These are phyloP conservation scores for Pestalotiopsis fici DNA, from an alignment of 2,329 filamentous ascomycete species.

Conservation along the genomic window DNA sequence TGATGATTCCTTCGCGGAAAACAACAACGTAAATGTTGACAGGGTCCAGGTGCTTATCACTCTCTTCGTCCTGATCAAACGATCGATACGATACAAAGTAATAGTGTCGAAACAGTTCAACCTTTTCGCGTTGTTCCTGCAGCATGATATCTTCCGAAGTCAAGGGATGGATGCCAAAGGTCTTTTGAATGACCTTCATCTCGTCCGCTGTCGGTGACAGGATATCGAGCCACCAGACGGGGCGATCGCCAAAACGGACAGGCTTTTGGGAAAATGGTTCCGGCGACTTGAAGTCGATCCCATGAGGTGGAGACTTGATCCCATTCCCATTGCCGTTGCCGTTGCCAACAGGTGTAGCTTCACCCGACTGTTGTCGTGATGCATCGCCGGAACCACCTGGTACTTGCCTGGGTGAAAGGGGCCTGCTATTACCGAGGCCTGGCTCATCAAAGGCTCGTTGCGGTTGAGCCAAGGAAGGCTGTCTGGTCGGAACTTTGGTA, in stretches of 20 bases:
- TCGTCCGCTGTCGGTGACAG: constrained; percentile 88
- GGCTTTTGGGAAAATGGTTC: constrained; percentile 29
- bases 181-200: constrained; percentile 90
- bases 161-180: constrained; percentile 93
- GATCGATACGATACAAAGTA: constrained; percentile 99
- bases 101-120: constrained; percentile 95
- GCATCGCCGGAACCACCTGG: constrained; percentile 19
- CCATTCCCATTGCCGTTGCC: background rate
- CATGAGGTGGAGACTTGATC: constrained; percentile 13
- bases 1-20: constrained; percentile 92
- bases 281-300: constrained; percentile 25
- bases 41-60: constrained; percentile 87
- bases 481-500: constrained; percentile 45
- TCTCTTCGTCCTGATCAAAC: constrained; percentile 91
- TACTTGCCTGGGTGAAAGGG: constrained; percentile 26
- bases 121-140: constrained; percentile 96
- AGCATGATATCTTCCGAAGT: constrained; percentile 97
- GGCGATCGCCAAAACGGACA: constrained; percentile 71
- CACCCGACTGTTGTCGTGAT: constrained; percentile 12
- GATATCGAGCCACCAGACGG: constrained; percentile 96
- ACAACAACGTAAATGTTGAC: constrained; percentile 98
- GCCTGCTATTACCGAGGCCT: constrained; percentile 26
- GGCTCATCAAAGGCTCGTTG: constrained; percentile 12
- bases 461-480: constrained; percentile 40
- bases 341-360: constrained; percentile 10